Conservation (phyloP, 371 early-diverging fungal species). For the Mortierella sp. region DNA sequence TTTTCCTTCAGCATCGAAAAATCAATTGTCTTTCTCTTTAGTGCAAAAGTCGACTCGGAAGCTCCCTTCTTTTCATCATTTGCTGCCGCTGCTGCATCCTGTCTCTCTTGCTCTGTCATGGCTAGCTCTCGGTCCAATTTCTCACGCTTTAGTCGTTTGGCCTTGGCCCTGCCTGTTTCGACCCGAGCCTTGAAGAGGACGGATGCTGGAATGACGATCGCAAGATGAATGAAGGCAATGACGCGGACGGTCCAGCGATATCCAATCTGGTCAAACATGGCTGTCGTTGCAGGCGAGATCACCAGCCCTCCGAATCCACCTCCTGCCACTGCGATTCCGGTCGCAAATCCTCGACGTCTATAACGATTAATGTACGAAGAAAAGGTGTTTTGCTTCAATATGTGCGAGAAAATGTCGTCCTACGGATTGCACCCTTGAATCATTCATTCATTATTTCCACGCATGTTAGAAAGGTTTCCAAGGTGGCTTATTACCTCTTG, state of each 20-base stretch:
- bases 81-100: neutral
- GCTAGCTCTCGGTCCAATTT: slow-evolving; percentile 20
- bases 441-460: too few relatives aligned
- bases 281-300: slow-evolving; percentile 61
- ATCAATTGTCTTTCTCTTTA: slow-evolving; percentile 22
- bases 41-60: slow-evolving; percentile 7
- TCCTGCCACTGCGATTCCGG: slow-evolving; percentile 79
- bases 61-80: neutral
- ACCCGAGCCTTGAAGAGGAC: slow-evolving; percentile 55
- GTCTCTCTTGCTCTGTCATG: slow-evolving; percentile 22
- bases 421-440: too few relatives aligned
- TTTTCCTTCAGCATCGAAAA: slow-evolving; percentile 40
- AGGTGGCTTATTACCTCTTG: slow-evolving; percentile 26
- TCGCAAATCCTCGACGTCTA: slow-evolving; percentile 75
- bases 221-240: slow-evolving; percentile 60
- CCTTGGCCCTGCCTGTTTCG: slow-evolving; percentile 27
- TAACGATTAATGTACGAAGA: slow-evolving; percentile 54
- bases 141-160: slow-evolving; percentile 30
- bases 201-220: slow-evolving; percentile 57
- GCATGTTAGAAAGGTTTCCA: neutral
- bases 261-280: slow-evolving; percentile 52
- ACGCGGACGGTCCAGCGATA: slow-evolving; percentile 44
- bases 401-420: too few relatives aligned
- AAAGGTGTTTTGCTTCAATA: neutral
- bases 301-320: slow-evolving; percentile 70